Evolutionary conservation across 129 eudicot genomes (phyloP).

Genomic region (Pseudognaphalium luteoalbum): DNA sequence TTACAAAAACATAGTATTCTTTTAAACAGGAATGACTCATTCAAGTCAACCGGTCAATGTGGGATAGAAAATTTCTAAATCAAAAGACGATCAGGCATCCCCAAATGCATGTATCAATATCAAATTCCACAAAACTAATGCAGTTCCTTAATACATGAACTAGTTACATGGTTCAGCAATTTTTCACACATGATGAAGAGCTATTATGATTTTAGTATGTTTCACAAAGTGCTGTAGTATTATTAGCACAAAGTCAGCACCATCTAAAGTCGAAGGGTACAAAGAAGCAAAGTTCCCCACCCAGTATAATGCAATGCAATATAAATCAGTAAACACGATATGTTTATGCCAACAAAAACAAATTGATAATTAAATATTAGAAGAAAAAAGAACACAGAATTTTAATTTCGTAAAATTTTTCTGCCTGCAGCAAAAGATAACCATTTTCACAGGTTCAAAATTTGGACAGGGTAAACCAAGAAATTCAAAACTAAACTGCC

Average conservation of each 20-base stretch:
- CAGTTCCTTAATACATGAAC: not conserved
- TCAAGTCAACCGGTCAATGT: not conserved
- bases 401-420: conserved; percentile 15
- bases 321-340: not conserved
- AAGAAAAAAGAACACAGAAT: not conserved
- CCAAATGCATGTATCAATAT: not conserved
- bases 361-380: too few species aligned
- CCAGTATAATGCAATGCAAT: not conserved
- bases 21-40: not conserved
- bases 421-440: conserved; percentile 15
- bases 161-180: too few species aligned
- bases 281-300: not conserved
- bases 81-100: not conserved
- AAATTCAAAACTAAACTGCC: conserved; percentile 29
- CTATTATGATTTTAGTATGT: not conserved
- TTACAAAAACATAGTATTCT: not conserved
- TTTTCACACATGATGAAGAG: too few species aligned
- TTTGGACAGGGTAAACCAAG: conserved; percentile 24
- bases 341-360: not conserved
- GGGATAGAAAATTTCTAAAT: not conserved
- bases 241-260: not conserved
- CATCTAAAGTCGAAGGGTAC: not conserved
- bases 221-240: not conserved
- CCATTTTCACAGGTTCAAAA: conserved; percentile 26
- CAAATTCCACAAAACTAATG: not conserved